Evolutionary conservation across 2,329 filamentous ascomycete species (phyloP), one percentile per base, ranked within the genome.

Genomic region (Cyclaneusma minus): DNA sequence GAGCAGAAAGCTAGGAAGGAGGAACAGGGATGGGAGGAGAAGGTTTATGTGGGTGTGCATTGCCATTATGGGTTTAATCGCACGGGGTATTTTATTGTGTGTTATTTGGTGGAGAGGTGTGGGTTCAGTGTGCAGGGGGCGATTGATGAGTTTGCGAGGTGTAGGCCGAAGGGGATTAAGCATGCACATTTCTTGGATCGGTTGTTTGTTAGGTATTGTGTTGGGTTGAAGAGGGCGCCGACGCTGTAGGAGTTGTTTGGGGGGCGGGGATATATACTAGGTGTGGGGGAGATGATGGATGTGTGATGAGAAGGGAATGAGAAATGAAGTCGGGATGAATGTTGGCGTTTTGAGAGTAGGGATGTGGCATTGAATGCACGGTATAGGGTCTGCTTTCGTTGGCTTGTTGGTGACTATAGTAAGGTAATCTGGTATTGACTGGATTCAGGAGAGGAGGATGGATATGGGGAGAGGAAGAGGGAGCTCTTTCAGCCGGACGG

Each of bases 11-110:
- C 49, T 15, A 48, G 56, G 35, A 51, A 50, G 21, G 54, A 49
- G 30, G 56, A 53, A 12, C 53, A 58, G 28, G 32, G 32, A 3
- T 56, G 49, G 38, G 49, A 47, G 29, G 47, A 52, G 5, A 41
- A 55, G 2, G 49, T 52, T 12, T 55, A 75, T 24, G 67, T 93
- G 27, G 85, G 77, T 3, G 82, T 93, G 0, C 87, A 95, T 48
- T 95, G 87, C 43, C 87, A 95, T 44, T 94, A 94, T 41, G 87
- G 87, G 0, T 94, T 91, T 55, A 94, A 95, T 48, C 68, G 85
- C 13, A 94, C 87, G 0, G 87, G 87, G 1, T 93, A 87, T 48
- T 80, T 94, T 45, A 70, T 95, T 26, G 77, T 82, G 16, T 83
- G 75, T 43, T 95, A 94, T 45, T 58, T 95, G n/a, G 75, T 94